phyloP scores from a whole-genome alignment of 805 yeast genomes.

The Limtongia smithiae region DNA sequence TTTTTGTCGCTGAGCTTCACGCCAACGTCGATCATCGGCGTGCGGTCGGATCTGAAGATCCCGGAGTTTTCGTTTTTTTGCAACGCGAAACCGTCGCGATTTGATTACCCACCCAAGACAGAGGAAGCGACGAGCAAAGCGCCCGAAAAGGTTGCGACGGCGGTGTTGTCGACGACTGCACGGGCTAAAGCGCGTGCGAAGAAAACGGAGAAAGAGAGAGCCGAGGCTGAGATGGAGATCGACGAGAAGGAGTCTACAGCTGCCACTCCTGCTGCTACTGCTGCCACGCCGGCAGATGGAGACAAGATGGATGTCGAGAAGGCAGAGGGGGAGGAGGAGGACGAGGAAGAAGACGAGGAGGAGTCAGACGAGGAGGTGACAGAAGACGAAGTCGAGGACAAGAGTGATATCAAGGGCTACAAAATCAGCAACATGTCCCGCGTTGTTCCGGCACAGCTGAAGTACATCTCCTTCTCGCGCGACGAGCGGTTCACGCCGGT shows the following conservation, averaged over 20 bases:
- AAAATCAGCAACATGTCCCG: slow-evolving; percentile 76
- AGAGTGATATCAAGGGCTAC: slow-evolving; percentile 62
- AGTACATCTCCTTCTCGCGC: slow-evolving; percentile 71
- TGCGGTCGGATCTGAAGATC: slow-evolving; percentile 75
- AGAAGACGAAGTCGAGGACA: slow-evolving; percentile 41
- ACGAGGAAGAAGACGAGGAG: slow-evolving; percentile 38
- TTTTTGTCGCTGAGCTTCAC: slow-evolving; percentile 86
- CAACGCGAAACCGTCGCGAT: slow-evolving; percentile 72
- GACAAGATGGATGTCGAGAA: slow-evolving; percentile 15
- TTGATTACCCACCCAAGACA: slow-evolving; percentile 84
- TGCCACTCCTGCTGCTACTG: slow-evolving; percentile 17
- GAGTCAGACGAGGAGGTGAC: slow-evolving; percentile 29
- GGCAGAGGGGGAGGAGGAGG: slow-evolving; percentile 36
- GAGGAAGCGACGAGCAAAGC: slow-evolving; percentile 77
- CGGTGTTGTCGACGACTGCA: slow-evolving; percentile 89
- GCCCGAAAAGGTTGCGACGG: slow-evolving; percentile 86
- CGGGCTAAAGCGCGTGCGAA: slow-evolving; percentile 91
- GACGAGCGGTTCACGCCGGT: slow-evolving; percentile 78
- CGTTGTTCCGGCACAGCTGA: slow-evolving; percentile 84
- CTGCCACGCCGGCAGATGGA: slow-evolving; percentile 8
- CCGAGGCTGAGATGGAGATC: slow-evolving; percentile 50
- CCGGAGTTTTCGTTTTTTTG: slow-evolving; percentile 81
- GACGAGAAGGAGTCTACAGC: slow-evolving; percentile 30
- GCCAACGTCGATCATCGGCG: slow-evolving; percentile 87
- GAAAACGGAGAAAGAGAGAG: slow-evolving; percentile 55